Evolutionary conservation across 2,329 filamentous ascomycete species (phyloP), one percentile per base, ranked within the genome.

Genomic region (Colletotrichum cuscutae): DNA sequence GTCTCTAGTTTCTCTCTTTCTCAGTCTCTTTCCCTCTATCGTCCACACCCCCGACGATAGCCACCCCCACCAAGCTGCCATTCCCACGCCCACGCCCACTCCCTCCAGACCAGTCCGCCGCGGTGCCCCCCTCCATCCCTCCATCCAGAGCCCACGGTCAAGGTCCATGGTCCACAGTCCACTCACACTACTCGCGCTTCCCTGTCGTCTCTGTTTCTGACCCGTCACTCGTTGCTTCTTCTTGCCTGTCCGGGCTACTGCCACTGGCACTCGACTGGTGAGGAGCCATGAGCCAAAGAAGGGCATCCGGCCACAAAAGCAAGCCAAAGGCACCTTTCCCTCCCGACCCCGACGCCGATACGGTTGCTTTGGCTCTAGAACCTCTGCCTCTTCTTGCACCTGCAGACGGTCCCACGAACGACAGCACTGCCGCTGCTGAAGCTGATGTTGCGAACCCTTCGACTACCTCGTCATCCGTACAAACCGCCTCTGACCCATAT

Each of bases 241-340:
- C 54, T 35, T 63, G 24, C 54, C 53, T 32, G 24, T 57, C 68
- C 60, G 65, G 60, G 53, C 66, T 53, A 46, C 65, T 58, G 65
- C 69, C 69, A 59, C 65, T 32, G 68, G 64, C 68, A 56, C 46
- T 56, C 58, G 58, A 46, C 59, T 72, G 59, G 59, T 60, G 53
- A 72, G 32, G 32, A 60, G 53, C 54, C 70, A 72, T 72, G 70
- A 72, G 65, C 49, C 70, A 70, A 24, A 70, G 65, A 70, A 72
- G 59, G 53, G 53, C 71, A 22, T n/a, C 71, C 57, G 71, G 71
- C 68, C 61, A 62, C 67, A 73, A 73, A 67, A 73, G 68, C 71
- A 73, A 73, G 32, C 61, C 62, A 5, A 35, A 35, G 46, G 61
- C 71, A 52, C 35, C 61, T 22, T 71, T 73, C 30, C 67, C 54